Evolutionary conservation across 805 yeast genomes (phyloP).

Genomic region (Lipomyces yamanashiensis): DNA sequence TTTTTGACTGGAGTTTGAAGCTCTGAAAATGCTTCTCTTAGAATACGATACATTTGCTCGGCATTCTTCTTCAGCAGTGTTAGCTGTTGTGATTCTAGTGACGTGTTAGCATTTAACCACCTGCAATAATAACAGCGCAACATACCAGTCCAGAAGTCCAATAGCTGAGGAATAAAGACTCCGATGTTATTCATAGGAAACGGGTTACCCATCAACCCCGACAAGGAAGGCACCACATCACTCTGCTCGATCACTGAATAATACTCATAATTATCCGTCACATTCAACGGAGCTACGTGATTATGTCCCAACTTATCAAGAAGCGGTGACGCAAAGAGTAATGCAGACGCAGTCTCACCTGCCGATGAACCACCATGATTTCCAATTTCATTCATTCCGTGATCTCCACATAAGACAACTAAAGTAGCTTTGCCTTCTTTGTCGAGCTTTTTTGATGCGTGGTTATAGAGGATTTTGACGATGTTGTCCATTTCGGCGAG

Average conservation of each 20-base stretch:
- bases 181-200: conserved; percentile 80
- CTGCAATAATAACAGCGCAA: background rate
- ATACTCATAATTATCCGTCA: conserved; percentile 51
- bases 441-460: conserved; percentile 43
- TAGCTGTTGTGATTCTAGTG: conserved; percentile 57
- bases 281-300: background rate
- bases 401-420: conserved; percentile 84
- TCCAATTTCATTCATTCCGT: conserved; percentile 91
- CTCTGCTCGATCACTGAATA: conserved; percentile 63
- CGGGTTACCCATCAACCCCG: conserved; percentile 64
- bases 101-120: background rate
- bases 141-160: conserved; percentile 45
- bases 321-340: conserved; percentile 69
- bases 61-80: conserved; percentile 53
- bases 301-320: conserved; percentile 46
- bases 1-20: conserved; percentile 46
- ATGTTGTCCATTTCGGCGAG: conserved; percentile 85
- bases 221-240: conserved; percentile 72
- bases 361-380: conserved; percentile 95
- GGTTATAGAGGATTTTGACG: conserved; percentile 56
- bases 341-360: conserved; percentile 90
- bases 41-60: conserved; percentile 40
- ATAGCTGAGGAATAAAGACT: conserved; percentile 61
- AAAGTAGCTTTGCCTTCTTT: conserved; percentile 56
- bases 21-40: conserved; percentile 36